Conservation (phyloP, 768 basidiomycete genomes). For the Tylopilus balloui region DNA sequence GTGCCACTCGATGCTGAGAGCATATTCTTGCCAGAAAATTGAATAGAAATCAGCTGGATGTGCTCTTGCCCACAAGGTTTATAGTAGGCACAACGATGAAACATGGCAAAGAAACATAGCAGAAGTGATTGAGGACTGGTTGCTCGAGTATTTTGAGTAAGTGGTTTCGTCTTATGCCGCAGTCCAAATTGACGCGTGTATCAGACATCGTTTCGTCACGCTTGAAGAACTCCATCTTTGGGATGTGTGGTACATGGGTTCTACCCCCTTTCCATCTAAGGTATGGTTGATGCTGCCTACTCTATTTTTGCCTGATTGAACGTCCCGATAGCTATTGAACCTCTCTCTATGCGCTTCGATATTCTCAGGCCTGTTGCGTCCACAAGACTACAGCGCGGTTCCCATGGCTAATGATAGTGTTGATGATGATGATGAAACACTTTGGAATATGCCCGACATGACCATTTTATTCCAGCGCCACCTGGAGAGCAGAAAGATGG, state of each 20-base stretch:
- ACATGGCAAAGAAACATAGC: conserved; percentile 17
- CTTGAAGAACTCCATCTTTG: conserved; percentile 54
- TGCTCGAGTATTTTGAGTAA: conserved; percentile 48
- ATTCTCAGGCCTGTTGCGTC: conserved; percentile 56
- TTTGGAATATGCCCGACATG: conserved; percentile 65
- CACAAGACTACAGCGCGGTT: conserved; percentile 41
- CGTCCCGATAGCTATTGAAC: conserved; percentile 51
- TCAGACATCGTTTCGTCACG: conserved; percentile 41
- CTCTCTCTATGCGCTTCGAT: conserved; percentile 62
- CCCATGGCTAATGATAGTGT: conserved; percentile 3
- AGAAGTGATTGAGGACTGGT: conserved; percentile 43
- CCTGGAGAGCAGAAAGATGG: conserved; percentile 72
- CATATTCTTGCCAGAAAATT: conserved; percentile 37
- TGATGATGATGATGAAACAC: conserved; percentile 25
- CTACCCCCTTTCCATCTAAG: conserved; percentile 61
- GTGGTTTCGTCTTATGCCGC: conserved; percentile 10
- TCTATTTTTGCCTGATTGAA: not conserved
- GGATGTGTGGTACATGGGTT: conserved; percentile 72
- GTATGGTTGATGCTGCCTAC: conserved; percentile 32
- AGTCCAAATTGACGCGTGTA: not conserved
- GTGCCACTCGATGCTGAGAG: conserved; percentile 14
- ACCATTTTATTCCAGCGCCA: conserved; percentile 75
- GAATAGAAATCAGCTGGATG: conserved; percentile 27
- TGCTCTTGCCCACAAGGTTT: conserved; percentile 33
- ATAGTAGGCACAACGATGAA: conserved; percentile 18